phyloP scores from a whole-genome alignment of 164 flowering plant species.

The Liquidambar formosana region DNA sequence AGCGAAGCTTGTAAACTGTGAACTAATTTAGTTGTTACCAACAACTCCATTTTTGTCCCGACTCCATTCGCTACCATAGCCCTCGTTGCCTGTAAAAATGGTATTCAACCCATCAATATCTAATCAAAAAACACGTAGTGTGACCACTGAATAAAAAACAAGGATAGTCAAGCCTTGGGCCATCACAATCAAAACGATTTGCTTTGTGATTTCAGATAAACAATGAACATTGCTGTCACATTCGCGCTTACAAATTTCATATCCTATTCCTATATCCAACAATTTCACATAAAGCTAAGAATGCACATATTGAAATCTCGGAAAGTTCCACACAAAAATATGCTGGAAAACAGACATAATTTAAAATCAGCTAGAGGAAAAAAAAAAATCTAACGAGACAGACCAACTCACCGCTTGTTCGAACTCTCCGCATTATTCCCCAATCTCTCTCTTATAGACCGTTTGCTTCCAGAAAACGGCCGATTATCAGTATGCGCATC shows the following conservation, averaged over 20 bases:
- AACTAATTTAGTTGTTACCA: conserved; percentile 4
- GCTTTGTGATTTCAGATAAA: not conserved
- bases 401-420: conserved; percentile 20
- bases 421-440: conserved; percentile 20
- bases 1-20: not conserved
- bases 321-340: not conserved
- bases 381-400: not conserved
- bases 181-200: not conserved
- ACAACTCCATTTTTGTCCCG: not conserved
- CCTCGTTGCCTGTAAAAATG: conserved; percentile 23
- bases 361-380: not conserved
- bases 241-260: not conserved
- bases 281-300: not conserved
- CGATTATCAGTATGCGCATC: conserved; percentile 3
- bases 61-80: conserved; percentile 5
- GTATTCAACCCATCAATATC: not conserved
- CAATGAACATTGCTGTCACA: not conserved
- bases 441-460: conserved; percentile 22
- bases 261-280: not conserved
- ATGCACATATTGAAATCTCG: not conserved
- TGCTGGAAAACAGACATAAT: not conserved
- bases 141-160: not conserved
- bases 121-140: not conserved
- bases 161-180: not conserved
- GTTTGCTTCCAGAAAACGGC: conserved; percentile 26